Evolutionary conservation across 176 grass and related monocot species (phyloP), one percentile per base, ranked within the genome.

Genomic region (Hordeum marinum): DNA sequence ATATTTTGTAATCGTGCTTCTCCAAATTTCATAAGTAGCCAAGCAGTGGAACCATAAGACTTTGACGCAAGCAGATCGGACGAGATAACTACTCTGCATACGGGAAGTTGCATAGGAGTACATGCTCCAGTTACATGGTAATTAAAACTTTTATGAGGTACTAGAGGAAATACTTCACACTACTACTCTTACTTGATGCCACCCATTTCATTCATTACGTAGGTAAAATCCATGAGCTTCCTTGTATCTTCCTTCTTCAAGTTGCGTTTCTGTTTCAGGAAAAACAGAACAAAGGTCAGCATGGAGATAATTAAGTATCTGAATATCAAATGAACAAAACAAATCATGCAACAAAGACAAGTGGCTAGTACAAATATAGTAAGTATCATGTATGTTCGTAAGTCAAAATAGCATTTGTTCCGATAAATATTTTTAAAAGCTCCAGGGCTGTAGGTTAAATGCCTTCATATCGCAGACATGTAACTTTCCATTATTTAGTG

Each of bases 191-290:
- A 84, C 11, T 32, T 35, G 21, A 94, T 87, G 34, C 63, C 77
- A 10, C 87, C 79, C 80, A 87, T 85, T 57, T 87, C 89, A 59
- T 89, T 23, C 39, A 40, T 9, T 0, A 42, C 9, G 40, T 89
- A 91, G 24, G 89, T 91, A 82, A 84, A 89, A 75, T 94, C 89
- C 87, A 89, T 87, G 71, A 89, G 85, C 76, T 91, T 94, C 62
- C 86, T 76, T 76, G 89, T 89, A 84, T 94, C 86, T 68, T 94
- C 91, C 6, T 91, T 94, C 80, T 91, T 94, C 36, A 94, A 89
- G 13, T 88, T 85, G 45, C 92, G 84, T 88, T 94, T 94, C 86
- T 94, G 24, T 62, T 62, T 61, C 60, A 13, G 27, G 60, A 24
- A 11, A 62, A 62, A 62, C 60, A 62, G 1, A 62, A 12, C 3